Percentiles rank a stretch among this genome's conserved stretches.
Conservation (phyloP, 1,284 basidiomycete species). For the Trametes hirsuta region DNA sequence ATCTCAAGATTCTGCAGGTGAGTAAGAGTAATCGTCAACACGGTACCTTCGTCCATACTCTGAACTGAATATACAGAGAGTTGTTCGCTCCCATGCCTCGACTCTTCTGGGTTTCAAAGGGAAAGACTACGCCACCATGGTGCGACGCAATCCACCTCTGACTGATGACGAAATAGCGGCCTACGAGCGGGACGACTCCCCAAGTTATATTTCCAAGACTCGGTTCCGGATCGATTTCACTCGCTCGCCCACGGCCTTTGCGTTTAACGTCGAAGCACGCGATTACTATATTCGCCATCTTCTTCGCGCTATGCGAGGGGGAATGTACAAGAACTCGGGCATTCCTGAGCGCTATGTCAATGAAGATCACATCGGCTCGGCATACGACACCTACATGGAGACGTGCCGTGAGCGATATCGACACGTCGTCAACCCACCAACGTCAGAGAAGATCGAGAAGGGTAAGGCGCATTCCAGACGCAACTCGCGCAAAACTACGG, state of each 20-base stretch:
- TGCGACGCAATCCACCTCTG: neutral
- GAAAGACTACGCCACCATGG: conserved; percentile 3
- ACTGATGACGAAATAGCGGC: neutral
- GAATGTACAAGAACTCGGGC: neutral
- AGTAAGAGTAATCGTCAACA: neutral
- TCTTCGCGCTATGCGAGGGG: neutral
- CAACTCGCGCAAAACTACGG: conserved; percentile 1
- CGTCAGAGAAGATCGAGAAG: neutral
- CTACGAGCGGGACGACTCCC: neutral
- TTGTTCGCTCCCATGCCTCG: neutral
- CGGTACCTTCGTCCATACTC: neutral
- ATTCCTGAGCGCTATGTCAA: neutral
- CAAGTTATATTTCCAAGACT: neutral
- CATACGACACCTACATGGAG: conserved; percentile 1
- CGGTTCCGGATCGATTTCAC: conserved; percentile 9
- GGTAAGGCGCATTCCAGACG: neutral
- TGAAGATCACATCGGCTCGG: neutral
- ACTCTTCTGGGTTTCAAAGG: neutral
- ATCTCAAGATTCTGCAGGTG: conserved; percentile 1
- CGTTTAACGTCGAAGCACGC: conserved; percentile 5
- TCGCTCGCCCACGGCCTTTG: neutral
- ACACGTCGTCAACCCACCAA: neutral
- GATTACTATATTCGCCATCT: neutral
- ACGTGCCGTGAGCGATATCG: neutral
- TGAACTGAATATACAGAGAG: neutral